phyloP scores from a whole-genome alignment of 352 stramenopile species.

The Phytophthora quininea region DNA sequence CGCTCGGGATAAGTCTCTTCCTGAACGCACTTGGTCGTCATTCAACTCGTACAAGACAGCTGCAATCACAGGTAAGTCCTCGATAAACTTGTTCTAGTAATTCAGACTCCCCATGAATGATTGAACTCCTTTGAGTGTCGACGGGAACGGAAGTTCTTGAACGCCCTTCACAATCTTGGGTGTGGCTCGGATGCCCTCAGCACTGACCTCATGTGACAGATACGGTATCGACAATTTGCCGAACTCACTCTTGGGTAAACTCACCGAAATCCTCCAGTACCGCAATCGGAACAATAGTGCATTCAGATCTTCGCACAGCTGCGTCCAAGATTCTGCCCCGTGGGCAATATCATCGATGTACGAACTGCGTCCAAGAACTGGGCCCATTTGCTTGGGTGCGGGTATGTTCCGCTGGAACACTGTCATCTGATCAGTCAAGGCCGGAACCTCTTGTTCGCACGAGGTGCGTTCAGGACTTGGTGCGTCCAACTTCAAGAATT shows the following conservation, averaged over 20 bases:
- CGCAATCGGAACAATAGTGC: conserved; percentile 13
- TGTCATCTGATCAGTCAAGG: background rate
- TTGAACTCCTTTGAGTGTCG: conserved; percentile 9
- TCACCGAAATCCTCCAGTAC: conserved; percentile 25
- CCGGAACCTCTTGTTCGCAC: background rate
- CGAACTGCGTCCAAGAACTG: conserved; percentile 12
- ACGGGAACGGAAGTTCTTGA: background rate
- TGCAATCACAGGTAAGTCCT: conserved; percentile 12
- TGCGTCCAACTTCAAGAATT: conserved; percentile 1
- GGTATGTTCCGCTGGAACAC: background rate
- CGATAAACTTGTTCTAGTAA: conserved; percentile 24
- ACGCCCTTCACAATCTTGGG: too few species aligned
- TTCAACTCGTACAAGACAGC: background rate
- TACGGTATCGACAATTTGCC: conserved; percentile 19
- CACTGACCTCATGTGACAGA: conserved; percentile 5
- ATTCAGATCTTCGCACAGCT: conserved; percentile 12
- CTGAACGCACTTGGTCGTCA: background rate
- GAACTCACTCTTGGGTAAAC: conserved; percentile 26
- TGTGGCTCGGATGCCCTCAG: conserved; percentile 11
- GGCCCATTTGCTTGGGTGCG: background rate
- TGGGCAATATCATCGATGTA: conserved; percentile 36
- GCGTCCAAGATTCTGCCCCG: conserved; percentile 9
- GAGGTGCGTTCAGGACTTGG: background rate
- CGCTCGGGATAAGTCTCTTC: background rate
- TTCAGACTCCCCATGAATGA: conserved; percentile 23